Evolutionary conservation across 306 rosid species (phyloP), one percentile per base, ranked within the genome.

Genomic region (Cicer yamashitae): DNA sequence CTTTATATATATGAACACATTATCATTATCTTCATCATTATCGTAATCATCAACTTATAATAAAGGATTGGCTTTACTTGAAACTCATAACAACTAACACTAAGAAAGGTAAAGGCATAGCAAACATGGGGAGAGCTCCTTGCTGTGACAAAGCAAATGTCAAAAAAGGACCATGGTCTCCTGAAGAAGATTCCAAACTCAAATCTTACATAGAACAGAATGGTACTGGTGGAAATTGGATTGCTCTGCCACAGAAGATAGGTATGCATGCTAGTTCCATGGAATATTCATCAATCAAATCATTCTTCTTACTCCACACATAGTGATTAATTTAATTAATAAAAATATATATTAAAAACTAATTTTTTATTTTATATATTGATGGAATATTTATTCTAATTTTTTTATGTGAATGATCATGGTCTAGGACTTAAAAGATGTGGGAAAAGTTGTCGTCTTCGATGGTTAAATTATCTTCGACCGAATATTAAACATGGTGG

Each of bases 81-180:
- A 73, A 77, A 82, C 66, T 77, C 66, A 73, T 77, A 67, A 50
- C 71, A 70, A 77, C 74, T 13, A 64, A 66, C 65, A 65, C 30
- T 37, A 10, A 10, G 14, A 12, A 13, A 39, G 12, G 13, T 13
- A 10, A 14, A 52, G 13, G 61, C 8, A 62, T 14, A 38, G 40
- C 63, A 71, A 43, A 68, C 46, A 94, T 94, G 99, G 99, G 99
- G 15, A 92, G 98, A 74, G 99, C 98, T 77, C 99, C 99, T 84
- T 94, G 99, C 84, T 94, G 99, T 83, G 99, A 94, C 92, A 94
- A 94, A 85, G 93, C 97, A 75, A 94, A 92, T 81, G 99, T 94
- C 10, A 94, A 94, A 87, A 94, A 84, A 88, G 99, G 99, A 2
- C 99, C 99, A 12, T 94, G 99, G 99, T 92, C 99, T 2, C 96